Conservation (phyloP, 441 rosid genomes). For the Jatropha multifida region DNA sequence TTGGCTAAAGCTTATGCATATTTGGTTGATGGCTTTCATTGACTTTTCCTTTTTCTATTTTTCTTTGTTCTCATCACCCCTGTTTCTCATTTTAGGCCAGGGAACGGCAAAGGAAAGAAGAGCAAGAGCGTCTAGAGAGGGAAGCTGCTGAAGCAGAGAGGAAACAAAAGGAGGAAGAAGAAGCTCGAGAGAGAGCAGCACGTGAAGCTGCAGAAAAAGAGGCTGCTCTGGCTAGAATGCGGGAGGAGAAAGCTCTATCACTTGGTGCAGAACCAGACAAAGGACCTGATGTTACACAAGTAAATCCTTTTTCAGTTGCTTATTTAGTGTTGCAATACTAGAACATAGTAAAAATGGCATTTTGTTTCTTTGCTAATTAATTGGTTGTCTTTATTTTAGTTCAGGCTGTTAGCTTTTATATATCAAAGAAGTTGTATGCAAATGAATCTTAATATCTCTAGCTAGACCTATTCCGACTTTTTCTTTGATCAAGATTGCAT, state of each 20-base stretch:
- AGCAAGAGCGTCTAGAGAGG: slow-evolving; percentile 72
- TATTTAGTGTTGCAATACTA: background rate
- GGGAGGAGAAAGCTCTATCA: slow-evolving; percentile 80
- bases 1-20: background rate
- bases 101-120: slow-evolving; percentile 83
- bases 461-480: background rate
- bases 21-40: slow-evolving; percentile 9
- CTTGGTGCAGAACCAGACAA: slow-evolving; percentile 91
- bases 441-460: background rate
- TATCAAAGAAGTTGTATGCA: background rate
- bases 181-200: slow-evolving; percentile 76
- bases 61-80: background rate
- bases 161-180: slow-evolving; percentile 86
- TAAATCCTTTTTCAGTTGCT: slow-evolving; percentile 24
- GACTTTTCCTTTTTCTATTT: background rate
- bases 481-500: background rate
- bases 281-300: slow-evolving; percentile 87
- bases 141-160: slow-evolving; percentile 96
- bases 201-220: slow-evolving; percentile 82
- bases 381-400: background rate
- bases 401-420: background rate
- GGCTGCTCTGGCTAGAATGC: slow-evolving; percentile 70
- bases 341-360: background rate
- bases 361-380: background rate
- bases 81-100: slow-evolving; percentile 55